phyloP scores from a whole-genome alignment of 768 basidiomycete species.

The Amanita pallidorosea region DNA sequence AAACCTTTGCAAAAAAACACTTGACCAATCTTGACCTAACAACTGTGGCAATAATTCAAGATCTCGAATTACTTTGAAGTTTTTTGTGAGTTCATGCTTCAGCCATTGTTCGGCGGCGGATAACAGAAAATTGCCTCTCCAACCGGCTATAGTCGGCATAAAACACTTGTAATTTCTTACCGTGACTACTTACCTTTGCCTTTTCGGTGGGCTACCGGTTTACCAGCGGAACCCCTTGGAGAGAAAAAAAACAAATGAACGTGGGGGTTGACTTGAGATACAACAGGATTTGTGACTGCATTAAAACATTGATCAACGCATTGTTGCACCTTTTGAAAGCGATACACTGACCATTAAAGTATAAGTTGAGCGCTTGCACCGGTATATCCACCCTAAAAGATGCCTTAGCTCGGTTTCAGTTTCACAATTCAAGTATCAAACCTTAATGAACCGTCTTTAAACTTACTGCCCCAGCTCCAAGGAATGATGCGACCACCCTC shows the following conservation, averaged over 20 bases:
- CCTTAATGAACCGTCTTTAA: slow-evolving; percentile 89
- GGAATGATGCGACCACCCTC: slow-evolving; percentile 72
- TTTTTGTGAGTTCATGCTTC: slow-evolving; percentile 93
- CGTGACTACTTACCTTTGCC: slow-evolving; percentile 57
- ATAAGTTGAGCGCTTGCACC: slow-evolving; percentile 76
- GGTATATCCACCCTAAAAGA: slow-evolving; percentile 82
- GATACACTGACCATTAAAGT: slow-evolving; percentile 60
- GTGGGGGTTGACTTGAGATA: slow-evolving; percentile 88
- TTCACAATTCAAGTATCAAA: slow-evolving; percentile 15
- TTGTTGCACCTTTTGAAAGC: neutral
- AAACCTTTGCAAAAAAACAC: slow-evolving; percentile 91
- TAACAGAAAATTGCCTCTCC: slow-evolving; percentile 90
- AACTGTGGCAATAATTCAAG: slow-evolving; percentile 91
- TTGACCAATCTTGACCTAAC: slow-evolving; percentile 91
- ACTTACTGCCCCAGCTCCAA: slow-evolving; percentile 92
- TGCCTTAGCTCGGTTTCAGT: neutral
- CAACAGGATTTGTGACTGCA: slow-evolving; percentile 82
- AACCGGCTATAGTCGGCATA: slow-evolving; percentile 38
- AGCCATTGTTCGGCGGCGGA: slow-evolving; percentile 92
- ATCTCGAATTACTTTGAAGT: slow-evolving; percentile 96
- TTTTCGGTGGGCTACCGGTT: slow-evolving; percentile 89
- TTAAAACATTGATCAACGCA: neutral
- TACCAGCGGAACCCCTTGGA: slow-evolving; percentile 78
- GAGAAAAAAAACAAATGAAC: slow-evolving; percentile 96
- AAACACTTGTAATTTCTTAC: neutral